These are phyloP conservation scores for Fraxinus velutina DNA, from an alignment of 305 asterid species.

Conservation along the genomic window DNA sequence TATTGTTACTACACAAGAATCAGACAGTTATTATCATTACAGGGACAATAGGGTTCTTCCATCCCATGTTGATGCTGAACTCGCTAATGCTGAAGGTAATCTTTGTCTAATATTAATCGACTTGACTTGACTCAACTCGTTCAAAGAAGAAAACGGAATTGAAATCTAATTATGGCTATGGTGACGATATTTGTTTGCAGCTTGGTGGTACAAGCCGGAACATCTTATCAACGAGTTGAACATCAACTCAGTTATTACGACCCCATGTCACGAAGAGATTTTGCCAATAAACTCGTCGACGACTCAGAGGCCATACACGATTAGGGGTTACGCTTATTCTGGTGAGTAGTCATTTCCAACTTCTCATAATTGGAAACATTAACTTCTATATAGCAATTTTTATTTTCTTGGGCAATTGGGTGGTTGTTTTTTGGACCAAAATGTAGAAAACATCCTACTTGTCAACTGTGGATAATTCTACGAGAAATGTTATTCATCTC, in stretches of 20 bases:
- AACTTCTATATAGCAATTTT: neutral
- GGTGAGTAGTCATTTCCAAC: slow-evolving; percentile 36
- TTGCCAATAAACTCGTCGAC: slow-evolving; percentile 82
- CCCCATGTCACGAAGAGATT: slow-evolving; percentile 86
- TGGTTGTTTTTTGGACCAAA: neutral
- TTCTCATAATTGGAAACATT: neutral
- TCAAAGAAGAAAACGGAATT: neutral
- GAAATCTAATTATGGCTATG: neutral
- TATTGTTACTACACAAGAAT: slow-evolving; percentile 60
- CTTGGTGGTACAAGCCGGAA: slow-evolving; percentile 97
- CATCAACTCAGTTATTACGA: slow-evolving; percentile 88
- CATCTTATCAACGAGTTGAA: slow-evolving; percentile 82
- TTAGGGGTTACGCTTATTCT: slow-evolving; percentile 83
- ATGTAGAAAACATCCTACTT: slow-evolving; percentile 7
- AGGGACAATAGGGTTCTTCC: slow-evolving; percentile 81
- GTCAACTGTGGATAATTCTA: slow-evolving; percentile 10
- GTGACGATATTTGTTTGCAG: slow-evolving; percentile 32
- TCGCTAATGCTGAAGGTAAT: slow-evolving; percentile 80
- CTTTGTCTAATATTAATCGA: neutral
- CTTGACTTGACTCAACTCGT: neutral
- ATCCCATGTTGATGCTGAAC: slow-evolving; percentile 83
- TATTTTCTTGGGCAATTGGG: neutral
- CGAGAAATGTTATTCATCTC: no score
- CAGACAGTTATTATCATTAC: slow-evolving; percentile 68
- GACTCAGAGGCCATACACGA: slow-evolving; percentile 79